phyloP scores from a whole-genome alignment of 108 stramenopile genomes.

The Nannochloropsis gaditana region DNA sequence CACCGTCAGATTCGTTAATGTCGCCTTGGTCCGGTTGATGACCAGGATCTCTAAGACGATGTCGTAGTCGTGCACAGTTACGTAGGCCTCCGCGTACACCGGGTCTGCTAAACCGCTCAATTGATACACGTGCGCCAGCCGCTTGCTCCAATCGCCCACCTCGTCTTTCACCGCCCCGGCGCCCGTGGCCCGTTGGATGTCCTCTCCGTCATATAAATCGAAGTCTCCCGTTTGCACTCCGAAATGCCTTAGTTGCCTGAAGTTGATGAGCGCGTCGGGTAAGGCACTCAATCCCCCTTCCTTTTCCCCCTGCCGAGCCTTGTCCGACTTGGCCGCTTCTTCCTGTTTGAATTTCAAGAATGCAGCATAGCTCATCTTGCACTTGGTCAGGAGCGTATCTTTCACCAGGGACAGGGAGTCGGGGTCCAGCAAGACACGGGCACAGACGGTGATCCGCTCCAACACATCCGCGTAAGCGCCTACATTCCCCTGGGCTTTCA shows the following conservation, averaged over 20 bases:
- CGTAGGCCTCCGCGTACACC: slow-evolving; percentile 94
- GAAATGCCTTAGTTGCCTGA: slow-evolving; percentile 85
- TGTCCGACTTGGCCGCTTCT: slow-evolving; percentile 67
- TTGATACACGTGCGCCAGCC: slow-evolving; percentile 83
- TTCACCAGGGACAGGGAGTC: slow-evolving; percentile 66
- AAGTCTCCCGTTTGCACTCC: slow-evolving; percentile 74
- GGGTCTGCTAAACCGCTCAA: slow-evolving; percentile 96
- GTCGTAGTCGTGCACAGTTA: slow-evolving; percentile 98
- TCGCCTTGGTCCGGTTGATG: slow-evolving; percentile 87
- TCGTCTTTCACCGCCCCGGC: slow-evolving; percentile 45
- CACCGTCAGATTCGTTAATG: slow-evolving; percentile 89
- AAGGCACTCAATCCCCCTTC: slow-evolving; percentile 30
- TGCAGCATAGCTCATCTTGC: slow-evolving; percentile 64
- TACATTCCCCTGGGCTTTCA: slow-evolving; percentile 33
- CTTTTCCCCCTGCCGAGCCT: slow-evolving; percentile 58
- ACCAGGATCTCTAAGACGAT: slow-evolving; percentile 93
- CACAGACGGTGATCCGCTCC: slow-evolving; percentile 80
- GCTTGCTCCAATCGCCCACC: slow-evolving; percentile 24
- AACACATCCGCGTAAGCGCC: slow-evolving; percentile 67
- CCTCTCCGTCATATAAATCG: slow-evolving; percentile 95
- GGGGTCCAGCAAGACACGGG: slow-evolving; percentile 76
- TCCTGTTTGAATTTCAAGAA: slow-evolving; percentile 61
- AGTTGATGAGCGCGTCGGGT: slow-evolving; percentile 96
- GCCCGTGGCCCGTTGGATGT: slow-evolving; percentile 57
- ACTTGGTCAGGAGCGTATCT: slow-evolving; percentile 56